A percentile compares a stretch with the other conserved stretches of the same genome.
Evolutionary conservation across 805 yeast species (phyloP).

Genomic region (Candida parachauliodes): DNA sequence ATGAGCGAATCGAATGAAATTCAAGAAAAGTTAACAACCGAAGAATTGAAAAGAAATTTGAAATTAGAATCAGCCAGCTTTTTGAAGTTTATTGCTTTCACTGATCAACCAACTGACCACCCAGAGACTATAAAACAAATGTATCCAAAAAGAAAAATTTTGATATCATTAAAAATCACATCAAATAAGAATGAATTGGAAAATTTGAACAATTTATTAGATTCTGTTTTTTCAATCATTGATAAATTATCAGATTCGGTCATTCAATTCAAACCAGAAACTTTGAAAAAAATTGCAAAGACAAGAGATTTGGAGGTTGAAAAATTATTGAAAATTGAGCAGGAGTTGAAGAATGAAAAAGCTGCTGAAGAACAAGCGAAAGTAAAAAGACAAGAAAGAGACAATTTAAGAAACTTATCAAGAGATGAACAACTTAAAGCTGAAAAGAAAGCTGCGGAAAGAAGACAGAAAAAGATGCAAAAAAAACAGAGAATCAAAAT

Average conservation of each 20-base stretch:
- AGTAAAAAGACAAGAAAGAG: slow-evolving; percentile 62
- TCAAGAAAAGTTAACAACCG: slow-evolving; percentile 59
- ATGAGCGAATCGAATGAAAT: slow-evolving; percentile 88
- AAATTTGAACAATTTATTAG: slow-evolving; percentile 47
- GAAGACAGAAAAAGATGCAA: slow-evolving; percentile 71
- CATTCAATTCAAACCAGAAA: slow-evolving; percentile 64
- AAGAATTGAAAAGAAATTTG: slow-evolving; percentile 34
- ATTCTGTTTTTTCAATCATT: slow-evolving; percentile 54
- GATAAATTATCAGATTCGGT: slow-evolving; percentile 52
- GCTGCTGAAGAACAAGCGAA: slow-evolving; percentile 70
- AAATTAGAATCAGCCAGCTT: slow-evolving; percentile 45
- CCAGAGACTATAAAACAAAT: slow-evolving; percentile 61
- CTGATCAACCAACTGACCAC: slow-evolving; percentile 76
- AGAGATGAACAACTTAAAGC: slow-evolving; percentile 78
- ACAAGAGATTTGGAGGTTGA: slow-evolving; percentile 71
- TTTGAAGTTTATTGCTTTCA: slow-evolving; percentile 68
- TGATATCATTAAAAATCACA: slow-evolving; percentile 54
- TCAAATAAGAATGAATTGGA: slow-evolving; percentile 46
- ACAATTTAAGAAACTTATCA: slow-evolving; percentile 51
- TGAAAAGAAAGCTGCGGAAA: slow-evolving; percentile 76
- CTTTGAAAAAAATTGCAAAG: slow-evolving; percentile 69
- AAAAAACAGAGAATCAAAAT: slow-evolving; percentile 54
- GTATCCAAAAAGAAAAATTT: slow-evolving; percentile 49
- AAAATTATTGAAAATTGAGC: slow-evolving; percentile 68
- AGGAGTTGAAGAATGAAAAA: slow-evolving; percentile 63